Percentiles rank a stretch among this genome's conserved stretches.
Evolutionary conservation across 2,329 filamentous ascomycete species (phyloP).

Genomic region (Xylariales sp.): DNA sequence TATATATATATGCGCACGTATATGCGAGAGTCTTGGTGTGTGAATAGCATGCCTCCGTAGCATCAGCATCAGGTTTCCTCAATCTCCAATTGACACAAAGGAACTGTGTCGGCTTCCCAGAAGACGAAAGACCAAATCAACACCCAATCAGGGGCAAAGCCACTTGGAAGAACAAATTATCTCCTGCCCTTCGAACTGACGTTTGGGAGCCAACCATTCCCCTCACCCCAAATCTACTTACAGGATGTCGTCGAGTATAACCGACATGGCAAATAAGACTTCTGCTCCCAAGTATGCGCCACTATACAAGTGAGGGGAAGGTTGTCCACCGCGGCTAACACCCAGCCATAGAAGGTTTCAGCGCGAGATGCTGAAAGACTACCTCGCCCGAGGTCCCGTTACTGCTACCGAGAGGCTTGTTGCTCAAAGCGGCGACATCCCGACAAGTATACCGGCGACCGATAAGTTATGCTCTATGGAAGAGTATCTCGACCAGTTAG

Average conservation of each 20-base stretch:
- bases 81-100: neutral
- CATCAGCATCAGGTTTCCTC: neutral
- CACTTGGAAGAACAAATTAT: neutral
- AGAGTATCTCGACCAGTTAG: conserved; percentile 37
- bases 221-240: neutral
- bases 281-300: conserved; percentile 18
- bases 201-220: neutral
- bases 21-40: neutral
- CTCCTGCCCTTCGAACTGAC: neutral
- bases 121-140: neutral
- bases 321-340: conserved; percentile 7
- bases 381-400: conserved; percentile 38
- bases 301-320: neutral
- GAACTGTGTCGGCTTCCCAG: neutral
- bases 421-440: conserved; percentile 1
- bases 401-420: conserved; percentile 43
- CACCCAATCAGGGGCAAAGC: neutral
- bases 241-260: conserved; percentile 21
- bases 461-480: conserved; percentile 33
- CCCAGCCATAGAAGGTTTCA: conserved; percentile 19
- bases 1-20: conserved; percentile 19
- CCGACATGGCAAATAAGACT: conserved; percentile 4
- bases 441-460: conserved; percentile 25
- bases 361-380: conserved; percentile 42
- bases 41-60: neutral